These are phyloP conservation scores for Umbilicus rupestris DNA, from an alignment of 164 flowering plant genomes.

Conservation along the genomic window DNA sequence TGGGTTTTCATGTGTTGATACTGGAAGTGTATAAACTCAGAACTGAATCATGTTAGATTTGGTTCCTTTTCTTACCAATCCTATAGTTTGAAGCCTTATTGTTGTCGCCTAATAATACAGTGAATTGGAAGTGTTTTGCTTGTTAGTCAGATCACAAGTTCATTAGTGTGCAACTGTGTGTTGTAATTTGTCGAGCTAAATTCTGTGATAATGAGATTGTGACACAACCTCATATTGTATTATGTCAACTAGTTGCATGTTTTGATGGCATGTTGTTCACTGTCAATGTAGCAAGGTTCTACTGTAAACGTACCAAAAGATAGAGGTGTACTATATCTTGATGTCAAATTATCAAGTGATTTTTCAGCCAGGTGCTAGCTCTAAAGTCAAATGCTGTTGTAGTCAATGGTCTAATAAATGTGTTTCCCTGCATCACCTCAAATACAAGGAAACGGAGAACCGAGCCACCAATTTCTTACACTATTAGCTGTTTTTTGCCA, in stretches of 20 bases:
- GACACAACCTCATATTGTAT: neutral
- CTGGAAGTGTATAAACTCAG: neutral
- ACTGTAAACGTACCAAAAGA: too few species aligned
- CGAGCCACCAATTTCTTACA: neutral
- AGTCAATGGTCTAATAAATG: too few species aligned
- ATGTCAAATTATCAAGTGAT: too few species aligned
- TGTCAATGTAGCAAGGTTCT: neutral
- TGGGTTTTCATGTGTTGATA: neutral
- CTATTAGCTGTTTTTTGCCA: neutral
- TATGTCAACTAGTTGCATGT: neutral
- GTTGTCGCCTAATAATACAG: neutral
- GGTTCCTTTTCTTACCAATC: neutral
- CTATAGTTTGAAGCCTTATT: neutral
- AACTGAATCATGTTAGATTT: neutral
- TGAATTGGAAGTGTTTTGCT: neutral
- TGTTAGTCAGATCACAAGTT: neutral
- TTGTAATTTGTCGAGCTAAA: neutral
- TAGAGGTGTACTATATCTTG: too few species aligned
- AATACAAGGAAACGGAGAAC: too few species aligned
- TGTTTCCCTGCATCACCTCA: neutral
- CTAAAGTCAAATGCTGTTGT: too few species aligned
- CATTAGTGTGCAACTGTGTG: neutral
- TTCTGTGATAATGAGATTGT: neutral
- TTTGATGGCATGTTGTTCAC: neutral
- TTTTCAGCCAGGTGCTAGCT: too few species aligned